Conservation (phyloP, 352 stramenopile genomes). For the Labyrinthula sp. region DNA sequence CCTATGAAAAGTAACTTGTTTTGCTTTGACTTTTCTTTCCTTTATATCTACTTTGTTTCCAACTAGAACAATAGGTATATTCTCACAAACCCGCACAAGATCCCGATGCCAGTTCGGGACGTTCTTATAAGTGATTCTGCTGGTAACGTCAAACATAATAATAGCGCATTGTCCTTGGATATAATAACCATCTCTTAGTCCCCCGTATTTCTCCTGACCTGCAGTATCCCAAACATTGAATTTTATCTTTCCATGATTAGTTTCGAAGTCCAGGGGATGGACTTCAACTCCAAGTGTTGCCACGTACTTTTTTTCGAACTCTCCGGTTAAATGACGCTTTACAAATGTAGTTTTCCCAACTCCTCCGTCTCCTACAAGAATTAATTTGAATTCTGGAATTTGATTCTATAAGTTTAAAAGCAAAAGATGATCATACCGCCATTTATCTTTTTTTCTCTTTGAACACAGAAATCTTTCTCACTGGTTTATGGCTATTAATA, state of each 20-base stretch:
- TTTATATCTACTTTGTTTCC: conserved; percentile 99
- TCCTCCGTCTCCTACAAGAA: conserved; percentile 96
- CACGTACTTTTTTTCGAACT: conserved; percentile 99
- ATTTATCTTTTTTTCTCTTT: too few species aligned
- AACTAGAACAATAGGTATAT: conserved; percentile 97
- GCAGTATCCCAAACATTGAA: conserved; percentile 99
- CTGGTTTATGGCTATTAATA: too few species aligned
- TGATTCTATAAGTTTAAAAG: conserved; percentile 32
- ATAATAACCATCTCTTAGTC: conserved; percentile 83
- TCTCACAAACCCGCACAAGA: conserved; percentile 95
- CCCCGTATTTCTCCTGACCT: conserved; percentile 94
- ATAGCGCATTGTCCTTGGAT: conserved; percentile 98
- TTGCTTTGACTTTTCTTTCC: conserved; percentile 98
- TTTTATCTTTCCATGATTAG: conserved; percentile 92
- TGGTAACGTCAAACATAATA: conserved; percentile 99
- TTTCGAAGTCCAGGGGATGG: conserved; percentile 94
- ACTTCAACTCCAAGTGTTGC: conserved; percentile 97
- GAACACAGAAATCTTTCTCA: too few species aligned
- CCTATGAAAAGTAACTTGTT: conserved; percentile 94
- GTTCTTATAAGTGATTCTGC: conserved; percentile 99
- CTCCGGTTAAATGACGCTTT: conserved; percentile 96
- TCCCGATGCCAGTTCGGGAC: conserved; percentile 99
- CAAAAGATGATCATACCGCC: too few species aligned
- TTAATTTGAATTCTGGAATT: conserved; percentile 98
- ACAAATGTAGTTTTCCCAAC: conserved; percentile 99